Evolutionary conservation across 2,329 filamentous ascomycete species (phyloP).

Genomic region (Aspergillus neotritici): DNA sequence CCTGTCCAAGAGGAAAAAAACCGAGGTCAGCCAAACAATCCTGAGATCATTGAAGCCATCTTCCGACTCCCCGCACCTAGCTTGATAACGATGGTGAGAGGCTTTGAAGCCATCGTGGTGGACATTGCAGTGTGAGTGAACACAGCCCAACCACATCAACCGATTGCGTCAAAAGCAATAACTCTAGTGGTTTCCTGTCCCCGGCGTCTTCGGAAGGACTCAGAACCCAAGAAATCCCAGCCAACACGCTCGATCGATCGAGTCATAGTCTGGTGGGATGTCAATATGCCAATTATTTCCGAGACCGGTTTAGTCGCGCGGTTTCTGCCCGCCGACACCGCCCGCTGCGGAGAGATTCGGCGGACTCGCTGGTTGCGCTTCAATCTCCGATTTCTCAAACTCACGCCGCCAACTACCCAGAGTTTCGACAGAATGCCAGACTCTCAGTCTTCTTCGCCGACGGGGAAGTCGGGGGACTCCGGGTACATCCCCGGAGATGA

Average conservation of each 20-base stretch:
- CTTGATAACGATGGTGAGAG: conserved; percentile 37
- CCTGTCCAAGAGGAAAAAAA: conserved; percentile 50
- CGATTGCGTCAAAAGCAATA: no score
- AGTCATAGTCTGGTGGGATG: no score
- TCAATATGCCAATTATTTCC: not conserved
- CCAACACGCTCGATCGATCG: no score
- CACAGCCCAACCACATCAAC: not conserved
- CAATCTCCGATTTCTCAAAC: not conserved
- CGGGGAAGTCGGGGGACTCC: conserved; percentile 24
- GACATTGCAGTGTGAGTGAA: not conserved
- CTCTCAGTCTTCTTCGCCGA: conserved; percentile 20
- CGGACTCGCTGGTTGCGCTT: conserved; percentile 9
- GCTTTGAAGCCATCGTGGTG: conserved; percentile 20
- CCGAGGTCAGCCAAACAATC: no score
- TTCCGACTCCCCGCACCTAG: conserved; percentile 30
- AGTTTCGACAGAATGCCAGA: conserved; percentile 25
- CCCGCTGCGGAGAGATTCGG: conserved; percentile 23
- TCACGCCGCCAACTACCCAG: not conserved
- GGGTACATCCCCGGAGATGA: conserved; percentile 39
- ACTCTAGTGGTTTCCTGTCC: no score
- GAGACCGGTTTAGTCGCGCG: not conserved
- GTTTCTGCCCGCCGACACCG: conserved; percentile 29
- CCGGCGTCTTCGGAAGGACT: no score
- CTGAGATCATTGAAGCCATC: not conserved
- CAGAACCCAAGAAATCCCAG: no score